phyloP scores from a whole-genome alignment of 805 yeast species.

The Candida pini region DNA sequence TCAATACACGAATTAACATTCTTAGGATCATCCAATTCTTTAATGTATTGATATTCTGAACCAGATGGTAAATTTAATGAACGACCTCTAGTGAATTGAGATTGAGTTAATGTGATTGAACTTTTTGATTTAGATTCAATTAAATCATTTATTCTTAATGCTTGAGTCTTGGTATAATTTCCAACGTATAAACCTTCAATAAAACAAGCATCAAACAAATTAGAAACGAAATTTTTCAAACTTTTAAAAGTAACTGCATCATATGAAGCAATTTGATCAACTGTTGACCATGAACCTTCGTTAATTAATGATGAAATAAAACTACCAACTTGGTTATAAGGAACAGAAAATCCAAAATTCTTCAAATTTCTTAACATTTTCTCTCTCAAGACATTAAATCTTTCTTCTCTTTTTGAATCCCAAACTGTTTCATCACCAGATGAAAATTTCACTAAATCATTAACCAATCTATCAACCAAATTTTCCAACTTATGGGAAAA shows the following conservation, averaged over 20 bases:
- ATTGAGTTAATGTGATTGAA: conserved; percentile 34
- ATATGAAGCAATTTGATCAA: conserved; percentile 51
- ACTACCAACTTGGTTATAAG: conserved; percentile 71
- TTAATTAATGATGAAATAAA: conserved; percentile 60
- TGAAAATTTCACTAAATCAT: conserved; percentile 44
- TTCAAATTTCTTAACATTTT: conserved; percentile 54
- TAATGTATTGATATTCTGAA: conserved; percentile 41
- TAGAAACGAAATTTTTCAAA: conserved; percentile 37
- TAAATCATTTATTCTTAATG: conserved; percentile 41
- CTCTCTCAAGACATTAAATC: conserved; percentile 66
- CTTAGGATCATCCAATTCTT: conserved; percentile 51
- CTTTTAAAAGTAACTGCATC: conserved; percentile 42
- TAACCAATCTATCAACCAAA: conserved; percentile 56
- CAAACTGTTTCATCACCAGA: conserved; percentile 15
- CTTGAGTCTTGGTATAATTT: conserved; percentile 53
- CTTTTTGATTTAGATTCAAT: conserved; percentile 32
- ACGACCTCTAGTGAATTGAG: conserved; percentile 40
- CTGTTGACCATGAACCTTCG: conserved; percentile 62
- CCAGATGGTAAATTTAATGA: conserved; percentile 37
- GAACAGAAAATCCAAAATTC: conserved; percentile 68
- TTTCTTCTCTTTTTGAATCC: conserved; percentile 36
- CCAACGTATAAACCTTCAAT: conserved; percentile 76
- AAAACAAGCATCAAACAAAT: conserved; percentile 53
- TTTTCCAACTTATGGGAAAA: conserved; percentile 75
- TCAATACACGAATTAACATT: conserved; percentile 85